Evolutionary conservation across 2,329 filamentous ascomycete genomes (phyloP).

Genomic region (Seiridium unicorne): DNA sequence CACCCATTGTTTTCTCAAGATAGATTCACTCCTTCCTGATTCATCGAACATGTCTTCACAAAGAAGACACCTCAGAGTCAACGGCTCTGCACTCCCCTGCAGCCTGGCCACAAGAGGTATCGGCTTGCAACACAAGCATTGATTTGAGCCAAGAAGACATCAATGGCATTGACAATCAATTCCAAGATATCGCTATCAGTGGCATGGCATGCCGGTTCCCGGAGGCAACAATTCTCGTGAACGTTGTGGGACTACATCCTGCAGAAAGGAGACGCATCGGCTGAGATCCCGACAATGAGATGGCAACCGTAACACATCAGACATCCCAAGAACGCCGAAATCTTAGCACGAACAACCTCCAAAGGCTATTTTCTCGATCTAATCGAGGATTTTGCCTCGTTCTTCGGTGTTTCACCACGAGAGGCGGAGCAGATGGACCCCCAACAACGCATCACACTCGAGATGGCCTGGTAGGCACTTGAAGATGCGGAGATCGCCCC

Average conservation of each 20-base stretch:
- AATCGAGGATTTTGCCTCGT: constrained; percentile 20
- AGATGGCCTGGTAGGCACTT: constrained; percentile 47
- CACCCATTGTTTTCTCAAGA: too few relatives aligned
- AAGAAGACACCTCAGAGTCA: too few relatives aligned
- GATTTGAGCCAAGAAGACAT: too few relatives aligned
- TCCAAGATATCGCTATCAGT: constrained; percentile 14
- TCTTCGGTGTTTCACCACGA: constrained; percentile 21
- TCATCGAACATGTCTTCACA: too few relatives aligned
- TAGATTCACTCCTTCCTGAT: too few relatives aligned
- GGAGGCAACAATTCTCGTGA: constrained; percentile 14
- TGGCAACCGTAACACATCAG: constrained; percentile 15
- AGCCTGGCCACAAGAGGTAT: too few relatives aligned
- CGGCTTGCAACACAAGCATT: too few relatives aligned
- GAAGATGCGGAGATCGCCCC: constrained; percentile 63
- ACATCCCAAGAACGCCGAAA: constrained; percentile 13
- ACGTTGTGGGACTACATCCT: constrained; percentile 15
- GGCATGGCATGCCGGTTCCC: constrained; percentile 16
- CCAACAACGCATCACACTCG: constrained; percentile 17
- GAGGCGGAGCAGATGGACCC: constrained; percentile 23
- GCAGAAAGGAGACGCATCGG: constrained; percentile 14
- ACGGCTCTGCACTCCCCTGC: too few relatives aligned
- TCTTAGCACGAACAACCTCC: constrained; percentile 15
- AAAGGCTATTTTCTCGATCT: constrained; percentile 12
- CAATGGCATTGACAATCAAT: background rate
- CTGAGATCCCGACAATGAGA: constrained; percentile 12